phyloP scores from a whole-genome alignment of 2,329 filamentous ascomycete species.

The Chaetomium olivaceum region DNA sequence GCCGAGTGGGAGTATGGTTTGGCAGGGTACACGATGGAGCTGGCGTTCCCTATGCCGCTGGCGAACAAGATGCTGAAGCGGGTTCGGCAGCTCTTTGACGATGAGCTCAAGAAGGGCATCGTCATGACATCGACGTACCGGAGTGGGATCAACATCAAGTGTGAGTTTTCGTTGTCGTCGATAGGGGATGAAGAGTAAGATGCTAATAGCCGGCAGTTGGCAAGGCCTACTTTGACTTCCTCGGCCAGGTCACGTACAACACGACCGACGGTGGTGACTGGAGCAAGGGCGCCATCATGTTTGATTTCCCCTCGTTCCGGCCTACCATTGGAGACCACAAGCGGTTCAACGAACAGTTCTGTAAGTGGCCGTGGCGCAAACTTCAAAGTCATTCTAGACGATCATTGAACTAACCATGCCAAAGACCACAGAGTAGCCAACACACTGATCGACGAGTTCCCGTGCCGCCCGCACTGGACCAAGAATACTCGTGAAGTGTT shows the following conservation, averaged over 20 bases:
- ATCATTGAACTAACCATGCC: not conserved
- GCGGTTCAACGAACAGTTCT: slow-evolving; percentile 54
- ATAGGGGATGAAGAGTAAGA: not conserved
- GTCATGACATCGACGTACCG: slow-evolving; percentile 54
- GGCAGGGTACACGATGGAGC: slow-evolving; percentile 51
- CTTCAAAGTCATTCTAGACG: too few species aligned
- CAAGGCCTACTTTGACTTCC: slow-evolving; percentile 49
- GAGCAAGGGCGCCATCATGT: slow-evolving; percentile 54
- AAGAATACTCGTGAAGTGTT: slow-evolving; percentile 54
- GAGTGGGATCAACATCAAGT: slow-evolving; percentile 49
- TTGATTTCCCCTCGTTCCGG: slow-evolving; percentile 53
- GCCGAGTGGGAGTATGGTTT: slow-evolving; percentile 54
- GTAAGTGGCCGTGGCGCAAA: too few species aligned
- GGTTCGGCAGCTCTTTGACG: slow-evolving; percentile 51
- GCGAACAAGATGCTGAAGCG: slow-evolving; percentile 52
- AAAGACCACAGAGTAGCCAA: slow-evolving; percentile 48
- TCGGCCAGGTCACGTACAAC: slow-evolving; percentile 51
- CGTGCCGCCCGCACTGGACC: slow-evolving; percentile 55
- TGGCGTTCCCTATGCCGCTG: slow-evolving; percentile 52
- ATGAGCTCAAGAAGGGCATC: slow-evolving; percentile 44
- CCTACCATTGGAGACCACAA: slow-evolving; percentile 47
- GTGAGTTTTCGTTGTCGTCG: slow-evolving; percentile 8
- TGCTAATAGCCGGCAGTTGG: slow-evolving; percentile 38
- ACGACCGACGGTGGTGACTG: slow-evolving; percentile 52
- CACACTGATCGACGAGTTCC: slow-evolving; percentile 51